Evolutionary conservation across 2,329 filamentous ascomycete species (phyloP), one percentile per base, ranked within the genome.

Genomic region (Nigrospora oryzae): DNA sequence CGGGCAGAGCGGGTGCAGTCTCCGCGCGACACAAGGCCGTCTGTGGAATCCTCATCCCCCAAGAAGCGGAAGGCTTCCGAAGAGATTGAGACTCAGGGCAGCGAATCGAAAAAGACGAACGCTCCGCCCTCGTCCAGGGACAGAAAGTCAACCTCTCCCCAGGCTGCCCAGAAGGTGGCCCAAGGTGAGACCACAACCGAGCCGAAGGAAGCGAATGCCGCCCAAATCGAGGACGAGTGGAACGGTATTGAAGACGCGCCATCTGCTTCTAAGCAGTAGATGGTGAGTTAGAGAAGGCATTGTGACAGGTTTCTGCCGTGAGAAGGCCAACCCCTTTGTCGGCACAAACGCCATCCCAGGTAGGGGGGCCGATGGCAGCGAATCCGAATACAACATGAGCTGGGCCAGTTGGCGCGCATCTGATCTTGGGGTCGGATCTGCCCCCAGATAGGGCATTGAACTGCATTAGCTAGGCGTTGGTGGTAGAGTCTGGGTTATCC

Each of bases 41-140:
- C 46, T 12, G 40, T 48, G 8, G 46, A 48, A 30, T 42, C 16
- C 34, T 28, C 23, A 28, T 39, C 46, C 14, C 46, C 46, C 11
- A 33, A 36, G 16, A 48, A 48, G 43, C 46, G 46, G 6, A 48
- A 48, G 31, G 46, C 40, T 7, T 48, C 46, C 3, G 46, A 48
- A 31, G 46, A 48, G 36, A 34, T 34, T 8, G 32, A 28, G 16
- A 28, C 16, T 14, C 23, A 30, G 8, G 7, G 30, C 28, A 38
- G 23, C 12, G 28, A 34, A 19, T 23, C 36, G 12, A 38, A 32
- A 6, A 44, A 44, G 36, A 44, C 35, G 8, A 44, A 44, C 7
- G 11, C 33, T 12, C 36, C 23, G 5, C 42, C 42, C 11, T 38
- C 42, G 16, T 37, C 36, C 13, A 35, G 40, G 32, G 40, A 35